Evolutionary conservation across 2,329 filamentous ascomycete species (phyloP).

Genomic region (Grosmannia serpens): DNA sequence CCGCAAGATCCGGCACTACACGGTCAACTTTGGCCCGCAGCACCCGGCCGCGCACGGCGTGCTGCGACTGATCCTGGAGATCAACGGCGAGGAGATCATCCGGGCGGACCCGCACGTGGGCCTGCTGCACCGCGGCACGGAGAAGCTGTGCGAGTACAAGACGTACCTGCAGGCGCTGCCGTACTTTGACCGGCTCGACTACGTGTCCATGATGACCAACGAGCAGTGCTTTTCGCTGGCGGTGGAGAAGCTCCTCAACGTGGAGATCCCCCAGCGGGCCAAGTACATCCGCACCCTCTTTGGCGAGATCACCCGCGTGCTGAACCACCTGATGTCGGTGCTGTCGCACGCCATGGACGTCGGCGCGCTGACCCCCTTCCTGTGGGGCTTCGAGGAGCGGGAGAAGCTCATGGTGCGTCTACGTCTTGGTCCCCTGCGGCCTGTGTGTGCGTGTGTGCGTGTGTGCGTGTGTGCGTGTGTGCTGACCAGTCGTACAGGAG

Average conservation of each 20-base stretch:
- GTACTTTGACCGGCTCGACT: constrained; percentile 97
- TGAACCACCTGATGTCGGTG: constrained; percentile 98
- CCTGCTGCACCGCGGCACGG: constrained; percentile 88
- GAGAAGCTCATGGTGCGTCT: constrained; percentile 92
- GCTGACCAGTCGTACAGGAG: constrained; percentile 49
- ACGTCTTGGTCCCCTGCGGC: too few species aligned
- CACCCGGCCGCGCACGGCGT: constrained; percentile 98
- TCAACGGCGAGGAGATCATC: constrained; percentile 96
- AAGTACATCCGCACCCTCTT: constrained; percentile 97
- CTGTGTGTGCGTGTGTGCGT: too few species aligned
- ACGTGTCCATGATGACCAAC: constrained; percentile 99
- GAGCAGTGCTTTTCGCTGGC: constrained; percentile 95
- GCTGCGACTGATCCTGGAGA: constrained; percentile 90
- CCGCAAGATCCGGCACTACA: constrained; percentile 96
- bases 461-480: too few species aligned
- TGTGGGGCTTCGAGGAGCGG: constrained; percentile 99
- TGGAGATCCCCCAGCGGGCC: constrained; percentile 88
- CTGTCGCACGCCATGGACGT: constrained; percentile 98
- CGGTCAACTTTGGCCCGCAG: constrained; percentile 98
- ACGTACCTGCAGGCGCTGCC: constrained; percentile 96
- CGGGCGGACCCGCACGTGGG: constrained; percentile 95
- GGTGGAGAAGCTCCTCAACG: constrained; percentile 94
- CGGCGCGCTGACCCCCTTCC: constrained; percentile 90
- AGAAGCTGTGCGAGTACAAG: constrained; percentile 99
- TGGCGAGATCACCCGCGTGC: constrained; percentile 81